These are phyloP conservation scores for Fusarium camptoceras DNA, from an alignment of 2,329 filamentous ascomycete genomes.

Conservation along the genomic window DNA sequence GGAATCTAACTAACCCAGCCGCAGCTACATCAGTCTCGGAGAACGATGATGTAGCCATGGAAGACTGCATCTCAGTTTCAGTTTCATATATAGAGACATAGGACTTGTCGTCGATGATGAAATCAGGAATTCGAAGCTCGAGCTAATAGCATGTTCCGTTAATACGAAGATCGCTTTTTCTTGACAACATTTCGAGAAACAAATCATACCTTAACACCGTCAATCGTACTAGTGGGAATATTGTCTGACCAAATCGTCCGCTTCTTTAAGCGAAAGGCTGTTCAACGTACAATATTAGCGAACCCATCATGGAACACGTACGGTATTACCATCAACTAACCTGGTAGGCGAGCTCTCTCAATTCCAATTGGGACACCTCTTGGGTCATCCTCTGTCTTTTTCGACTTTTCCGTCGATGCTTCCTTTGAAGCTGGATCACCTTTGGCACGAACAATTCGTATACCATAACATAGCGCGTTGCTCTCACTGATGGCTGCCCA, in stretches of 20 bases:
- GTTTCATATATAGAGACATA: neutral
- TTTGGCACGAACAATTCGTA: neutral
- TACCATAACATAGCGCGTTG: neutral
- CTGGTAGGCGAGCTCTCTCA: neutral
- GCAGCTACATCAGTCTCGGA: neutral
- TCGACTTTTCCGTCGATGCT: neutral
- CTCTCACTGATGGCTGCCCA: neutral
- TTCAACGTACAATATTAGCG: neutral
- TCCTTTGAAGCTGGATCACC: neutral
- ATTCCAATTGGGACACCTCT: neutral
- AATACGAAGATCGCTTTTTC: too few relatives aligned
- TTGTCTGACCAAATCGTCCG: neutral
- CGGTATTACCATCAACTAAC: neutral
- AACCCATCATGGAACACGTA: neutral
- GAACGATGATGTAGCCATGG: neutral
- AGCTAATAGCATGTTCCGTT: neutral
- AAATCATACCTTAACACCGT: neutral
- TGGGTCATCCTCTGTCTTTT: neutral
- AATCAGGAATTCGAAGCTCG: neutral
- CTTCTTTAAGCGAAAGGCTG: neutral
- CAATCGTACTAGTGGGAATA: neutral
- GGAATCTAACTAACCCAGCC: neutral
- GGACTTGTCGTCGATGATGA: neutral
- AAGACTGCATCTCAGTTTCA: neutral
- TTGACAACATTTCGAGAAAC: too few relatives aligned